These are phyloP conservation scores for Skeletonema tropicum DNA, from an alignment of 108 stramenopile genomes.

Conservation along the genomic window DNA sequence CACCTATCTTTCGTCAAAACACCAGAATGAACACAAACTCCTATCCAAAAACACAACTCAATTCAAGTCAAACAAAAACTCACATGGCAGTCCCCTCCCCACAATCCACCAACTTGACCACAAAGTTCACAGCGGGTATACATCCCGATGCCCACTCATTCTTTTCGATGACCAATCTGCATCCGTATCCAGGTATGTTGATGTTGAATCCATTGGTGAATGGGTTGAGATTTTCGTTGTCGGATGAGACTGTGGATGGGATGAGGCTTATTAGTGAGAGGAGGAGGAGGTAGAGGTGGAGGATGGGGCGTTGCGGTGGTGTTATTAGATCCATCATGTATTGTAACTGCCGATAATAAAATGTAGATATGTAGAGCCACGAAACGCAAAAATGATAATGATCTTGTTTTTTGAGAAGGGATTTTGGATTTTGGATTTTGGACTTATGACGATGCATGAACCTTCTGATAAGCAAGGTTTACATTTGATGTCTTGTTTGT, in stretches of 20 bases:
- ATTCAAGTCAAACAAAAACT: no score
- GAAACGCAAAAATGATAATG: no score
- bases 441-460: no score
- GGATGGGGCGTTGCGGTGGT: not conserved
- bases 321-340: not conserved
- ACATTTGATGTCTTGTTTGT: no score
- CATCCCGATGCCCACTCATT: constrained; percentile 54
- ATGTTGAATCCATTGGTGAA: not conserved
- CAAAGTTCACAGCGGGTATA: constrained; percentile 44
- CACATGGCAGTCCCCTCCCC: constrained; percentile 48
- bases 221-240: not conserved
- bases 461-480: no score
- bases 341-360: not conserved
- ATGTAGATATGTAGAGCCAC: no score
- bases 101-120: constrained; percentile 50
- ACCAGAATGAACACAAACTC: not conserved
- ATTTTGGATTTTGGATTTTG: no score
- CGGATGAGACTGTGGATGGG: not conserved
- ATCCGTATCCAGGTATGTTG: constrained; percentile 15
- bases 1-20: not conserved
- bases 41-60: no score
- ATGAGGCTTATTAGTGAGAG: not conserved
- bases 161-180: constrained; percentile 37
- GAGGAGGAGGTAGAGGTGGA: not conserved
- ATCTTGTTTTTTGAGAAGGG: no score